These are phyloP conservation scores for Chaetomium olivaceum DNA, from an alignment of 2,329 filamentous ascomycete species.

Conservation along the genomic window DNA sequence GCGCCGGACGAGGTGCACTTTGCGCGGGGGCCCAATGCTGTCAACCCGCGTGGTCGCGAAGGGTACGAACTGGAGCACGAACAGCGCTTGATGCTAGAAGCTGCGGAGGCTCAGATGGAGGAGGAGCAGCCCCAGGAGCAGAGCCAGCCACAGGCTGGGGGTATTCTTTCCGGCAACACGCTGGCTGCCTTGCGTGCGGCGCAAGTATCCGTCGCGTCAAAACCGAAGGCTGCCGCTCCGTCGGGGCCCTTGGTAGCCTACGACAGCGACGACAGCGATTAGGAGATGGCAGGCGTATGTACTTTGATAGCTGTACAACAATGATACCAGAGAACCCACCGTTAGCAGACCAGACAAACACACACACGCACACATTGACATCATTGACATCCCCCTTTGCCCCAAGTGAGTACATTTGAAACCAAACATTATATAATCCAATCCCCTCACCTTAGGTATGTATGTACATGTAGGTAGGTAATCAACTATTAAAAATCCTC, in stretches of 20 bases:
- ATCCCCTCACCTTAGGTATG: too few relatives aligned
- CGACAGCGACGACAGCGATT: constrained; percentile 63
- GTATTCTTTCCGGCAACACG: constrained; percentile 81
- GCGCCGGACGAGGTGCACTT: constrained; percentile 94
- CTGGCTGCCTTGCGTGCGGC: constrained; percentile 71
- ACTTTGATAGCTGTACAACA: not conserved
- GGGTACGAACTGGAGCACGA: constrained; percentile 66
- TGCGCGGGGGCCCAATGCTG: constrained; percentile 70
- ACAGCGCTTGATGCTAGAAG: constrained; percentile 59
- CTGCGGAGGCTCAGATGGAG: constrained; percentile 50
- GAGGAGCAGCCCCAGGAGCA: constrained; percentile 43
- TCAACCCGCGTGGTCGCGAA: constrained; percentile 59
- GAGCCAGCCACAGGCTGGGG: constrained; percentile 48
- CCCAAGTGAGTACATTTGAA: too few relatives aligned
- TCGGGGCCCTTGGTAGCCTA: constrained; percentile 82
- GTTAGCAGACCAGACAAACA: not conserved
- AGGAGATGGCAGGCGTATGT: not conserved
- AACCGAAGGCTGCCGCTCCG: constrained; percentile 53
- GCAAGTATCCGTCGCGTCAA: constrained; percentile 55
- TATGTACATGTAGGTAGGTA: too few relatives aligned
- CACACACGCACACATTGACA: not conserved
- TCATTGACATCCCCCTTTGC: not conserved
- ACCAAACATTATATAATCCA: not conserved
- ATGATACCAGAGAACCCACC: constrained; percentile 21
- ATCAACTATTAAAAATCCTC: constrained; percentile 79